Evolutionary conservation across 108 stramenopile genomes (phyloP), one percentile per base, ranked within the genome.

Genomic region (Cylindrotheca closterium): DNA sequence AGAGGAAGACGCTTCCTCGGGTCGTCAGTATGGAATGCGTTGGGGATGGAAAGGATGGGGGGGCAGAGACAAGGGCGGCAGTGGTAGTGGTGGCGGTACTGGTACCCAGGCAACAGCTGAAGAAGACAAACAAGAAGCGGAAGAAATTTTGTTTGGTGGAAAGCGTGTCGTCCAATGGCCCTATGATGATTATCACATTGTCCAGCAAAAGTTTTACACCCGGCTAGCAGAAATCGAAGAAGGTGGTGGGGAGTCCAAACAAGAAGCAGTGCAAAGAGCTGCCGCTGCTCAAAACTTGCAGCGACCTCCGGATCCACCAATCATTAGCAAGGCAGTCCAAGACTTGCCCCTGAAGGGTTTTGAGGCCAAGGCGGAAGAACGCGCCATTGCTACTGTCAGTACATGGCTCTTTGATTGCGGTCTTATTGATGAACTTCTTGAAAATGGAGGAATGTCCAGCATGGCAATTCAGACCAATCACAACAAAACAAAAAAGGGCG

Each of bases 351-450:
- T 94, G 32, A 57, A 69, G 8, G 89, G 91, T n/a, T 94, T 94
- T 76, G 92, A 90, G 70, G 55, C 61, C 60, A 91, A 87, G 63
- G 92, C 92, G 0, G 86, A 94, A 65, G 88, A 87, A 58, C 81
- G 92, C 4, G 84, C 87, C 26, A 86, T 91, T 37, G 73, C 77
- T 30, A 89, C 91, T 50, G 86, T 94, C 3, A 74, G 74, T 21
- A 88, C 85, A n/a, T 94, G 92, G 92, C 47, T 94, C 19, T 91
- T 88, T 67, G 92, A 94, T 74, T 82, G 85, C 28, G 92, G 89
- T 3, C 63, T 94, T 46, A 94, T 94, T 60, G 92, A 94, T 70
- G 92, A 94, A 55, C 56, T 94, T 7, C 58, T 89, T 42, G 88
- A 87, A 10, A 82, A 83, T 64, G 88, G 85, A 53, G 83, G 83